A percentile compares a stretch with the other conserved stretches of the same genome.
Evolutionary conservation across 2,329 filamentous ascomycete species (phyloP).

Genomic region (Colletotrichum lindemuthianum): DNA sequence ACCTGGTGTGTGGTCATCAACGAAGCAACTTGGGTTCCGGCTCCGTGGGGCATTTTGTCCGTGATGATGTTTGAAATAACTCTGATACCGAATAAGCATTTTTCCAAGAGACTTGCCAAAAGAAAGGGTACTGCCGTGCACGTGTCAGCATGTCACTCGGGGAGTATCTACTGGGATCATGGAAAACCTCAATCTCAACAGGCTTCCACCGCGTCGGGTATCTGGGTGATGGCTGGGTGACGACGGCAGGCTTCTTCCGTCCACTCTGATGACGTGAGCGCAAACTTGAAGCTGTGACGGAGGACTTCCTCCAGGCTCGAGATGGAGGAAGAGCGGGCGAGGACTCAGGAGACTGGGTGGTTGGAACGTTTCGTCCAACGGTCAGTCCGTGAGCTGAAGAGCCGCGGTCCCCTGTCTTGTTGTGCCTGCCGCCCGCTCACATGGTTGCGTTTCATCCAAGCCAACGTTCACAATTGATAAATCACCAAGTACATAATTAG

Average conservation of each 20-base stretch:
- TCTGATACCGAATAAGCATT: no score
- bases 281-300: not conserved
- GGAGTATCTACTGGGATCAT: constrained; percentile 1
- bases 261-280: constrained; percentile 18
- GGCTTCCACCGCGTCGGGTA: constrained; percentile 17
- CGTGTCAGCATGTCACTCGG: not conserved
- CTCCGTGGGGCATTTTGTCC: no score
- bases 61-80: no score
- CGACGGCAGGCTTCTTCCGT: constrained; percentile 6
- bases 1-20: no score
- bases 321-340: constrained; percentile 1
- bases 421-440: constrained; percentile 2
- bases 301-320: constrained; percentile 15
- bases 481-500: no score
- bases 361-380: constrained; percentile 1
- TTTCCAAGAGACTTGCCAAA: no score
- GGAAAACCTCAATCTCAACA: constrained; percentile 30
- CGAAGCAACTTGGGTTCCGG: no score
- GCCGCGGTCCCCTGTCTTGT: not conserved
- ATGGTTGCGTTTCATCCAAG: constrained; percentile 1
- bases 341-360: not conserved
- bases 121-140: constrained; percentile 4
- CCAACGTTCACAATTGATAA: constrained; percentile 5
- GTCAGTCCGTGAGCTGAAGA: constrained; percentile 5
- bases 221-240: not conserved